Base-by-base conservation (phyloP, 2,329 filamentous ascomycete species). In the Chaetothyriales sp. region DNA sequence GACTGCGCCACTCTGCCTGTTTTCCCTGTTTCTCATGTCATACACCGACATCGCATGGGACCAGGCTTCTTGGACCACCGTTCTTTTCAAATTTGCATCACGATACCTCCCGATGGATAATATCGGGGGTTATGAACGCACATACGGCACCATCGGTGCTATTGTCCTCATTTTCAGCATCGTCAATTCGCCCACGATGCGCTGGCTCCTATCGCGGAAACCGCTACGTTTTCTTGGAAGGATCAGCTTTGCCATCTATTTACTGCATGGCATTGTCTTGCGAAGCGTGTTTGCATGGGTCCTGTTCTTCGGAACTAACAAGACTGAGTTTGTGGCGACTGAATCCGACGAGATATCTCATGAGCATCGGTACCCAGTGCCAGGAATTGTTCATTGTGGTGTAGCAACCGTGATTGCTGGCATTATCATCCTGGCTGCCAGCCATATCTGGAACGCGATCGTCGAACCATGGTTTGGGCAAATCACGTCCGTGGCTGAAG, bases 201-300 rank as follows among this genome's bases (percentile, higher is more conserved):
- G 78, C 54, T 70, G 70, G 48, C 56, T 75, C 0, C 70, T 82
- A 2, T 76, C 75, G 3, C 73, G 72, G 52, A 72, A 71, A 28
- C 70, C 72, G 50, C 72, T 82, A 44, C 70, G 79, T 44, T 82
- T 78, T 73, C 72, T 82, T 10, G 79, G 79, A 44, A 76, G 76
- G 59, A 74, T 81, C 65, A 79, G 75, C 44, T 81, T 81, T 59
- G 77, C 79, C 1, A 75, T 83, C 12, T 82, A 82, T 59, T 70
- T 83, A 5, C 65, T 82, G 18, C 79, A 83, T 63, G 79, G 79
- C 43, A 73, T 75, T 0, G 68, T 82, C 26, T 72, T 81, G 57
- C 74, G 79, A 51, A 75, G 73, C 20, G 63, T 80, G 6, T 67
- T 82, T 12, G 74, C 75, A 22, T 81, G 77, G 75, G 71, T 81